Evolutionary conservation across 306 rosid genomes (phyloP).

Genomic region (Macrotyloma uniflorum): DNA sequence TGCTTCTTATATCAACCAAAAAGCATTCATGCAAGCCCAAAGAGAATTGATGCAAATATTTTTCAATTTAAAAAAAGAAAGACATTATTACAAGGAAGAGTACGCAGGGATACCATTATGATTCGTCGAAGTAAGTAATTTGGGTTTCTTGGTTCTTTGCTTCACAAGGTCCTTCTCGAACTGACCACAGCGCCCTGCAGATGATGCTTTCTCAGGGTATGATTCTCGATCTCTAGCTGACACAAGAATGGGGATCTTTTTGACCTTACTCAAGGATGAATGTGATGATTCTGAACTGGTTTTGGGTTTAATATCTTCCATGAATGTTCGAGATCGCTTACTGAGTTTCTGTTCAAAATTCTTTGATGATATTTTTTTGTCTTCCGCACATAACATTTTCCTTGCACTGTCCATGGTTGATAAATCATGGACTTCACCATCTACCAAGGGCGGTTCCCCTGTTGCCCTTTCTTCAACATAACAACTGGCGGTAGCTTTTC

Average conservation of each 20-base stretch:
- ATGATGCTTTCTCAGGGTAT: slow-evolving; percentile 16
- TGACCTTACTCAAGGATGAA: slow-evolving; percentile 13
- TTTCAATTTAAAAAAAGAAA: too few species aligned
- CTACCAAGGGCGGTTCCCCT: slow-evolving; percentile 31
- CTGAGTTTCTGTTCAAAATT: background rate
- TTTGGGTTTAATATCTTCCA: slow-evolving; percentile 18
- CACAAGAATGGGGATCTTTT: slow-evolving; percentile 21
- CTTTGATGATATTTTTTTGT: background rate
- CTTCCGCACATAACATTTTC: slow-evolving; percentile 5
- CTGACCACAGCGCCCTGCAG: slow-evolving; percentile 7
- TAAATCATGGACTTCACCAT: slow-evolving; percentile 23
- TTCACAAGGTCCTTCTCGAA: slow-evolving; percentile 14
- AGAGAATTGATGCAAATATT: too few species aligned
- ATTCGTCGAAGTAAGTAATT: background rate
- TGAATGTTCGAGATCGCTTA: slow-evolving; percentile 31
- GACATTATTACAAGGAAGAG: background rate
- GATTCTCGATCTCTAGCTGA: slow-evolving; percentile 15
- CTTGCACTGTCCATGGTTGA: background rate
- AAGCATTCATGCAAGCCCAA: too few species aligned
- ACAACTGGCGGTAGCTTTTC: slow-evolving; percentile 27
- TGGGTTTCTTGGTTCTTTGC: slow-evolving; percentile 32
- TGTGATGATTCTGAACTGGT: slow-evolving; percentile 16
- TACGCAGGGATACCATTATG: slow-evolving; percentile 39
- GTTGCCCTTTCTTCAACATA: slow-evolving; percentile 33
- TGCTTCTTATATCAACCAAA: too few species aligned